These are phyloP conservation scores for Ajuga reptans DNA, from an alignment of 305 asterid species.

Conservation along the genomic window DNA sequence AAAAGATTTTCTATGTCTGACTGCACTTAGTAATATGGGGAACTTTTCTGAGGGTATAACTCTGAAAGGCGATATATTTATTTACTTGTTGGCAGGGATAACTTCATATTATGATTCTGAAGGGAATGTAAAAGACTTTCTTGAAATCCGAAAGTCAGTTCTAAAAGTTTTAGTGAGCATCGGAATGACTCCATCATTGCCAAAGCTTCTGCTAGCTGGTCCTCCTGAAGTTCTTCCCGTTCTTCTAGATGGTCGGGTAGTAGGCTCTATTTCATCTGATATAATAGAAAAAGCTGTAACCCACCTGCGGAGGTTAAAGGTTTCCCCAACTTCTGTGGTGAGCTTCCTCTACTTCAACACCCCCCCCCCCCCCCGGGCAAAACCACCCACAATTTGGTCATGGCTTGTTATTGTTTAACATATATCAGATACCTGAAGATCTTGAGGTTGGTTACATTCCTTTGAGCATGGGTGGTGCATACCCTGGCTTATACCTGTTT, in stretches of 20 bases:
- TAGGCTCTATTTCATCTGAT: constrained; percentile 60
- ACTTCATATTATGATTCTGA: constrained; percentile 70
- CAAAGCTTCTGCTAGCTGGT: constrained; percentile 71
- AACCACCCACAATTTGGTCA: neutral
- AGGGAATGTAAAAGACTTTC: constrained; percentile 64
- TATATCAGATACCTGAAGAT: constrained; percentile 77
- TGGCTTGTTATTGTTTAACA: constrained; percentile 9
- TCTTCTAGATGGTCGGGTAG: constrained; percentile 84
- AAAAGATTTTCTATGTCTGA: neutral
- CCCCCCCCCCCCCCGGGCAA: neutral
- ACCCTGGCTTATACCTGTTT: constrained; percentile 79
- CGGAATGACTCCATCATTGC: constrained; percentile 75
- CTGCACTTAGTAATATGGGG: neutral
- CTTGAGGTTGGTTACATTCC: constrained; percentile 97
- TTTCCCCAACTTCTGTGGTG: constrained; percentile 58
- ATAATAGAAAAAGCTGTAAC: constrained; percentile 55
- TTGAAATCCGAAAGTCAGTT: constrained; percentile 52
- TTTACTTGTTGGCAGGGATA: constrained; percentile 48
- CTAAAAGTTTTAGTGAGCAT: constrained; percentile 45
- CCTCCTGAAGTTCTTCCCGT: constrained; percentile 84
- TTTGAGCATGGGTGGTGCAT: constrained; percentile 83
- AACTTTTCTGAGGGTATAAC: neutral
- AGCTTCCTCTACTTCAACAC: constrained; percentile 22
- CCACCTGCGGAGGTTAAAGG: constrained; percentile 68
- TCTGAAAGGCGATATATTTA: neutral